Evolutionary conservation across 2,329 filamentous ascomycete genomes (phyloP), one percentile per base, ranked within the genome.

Genomic region (Hymenoscyphus fructigenus): DNA sequence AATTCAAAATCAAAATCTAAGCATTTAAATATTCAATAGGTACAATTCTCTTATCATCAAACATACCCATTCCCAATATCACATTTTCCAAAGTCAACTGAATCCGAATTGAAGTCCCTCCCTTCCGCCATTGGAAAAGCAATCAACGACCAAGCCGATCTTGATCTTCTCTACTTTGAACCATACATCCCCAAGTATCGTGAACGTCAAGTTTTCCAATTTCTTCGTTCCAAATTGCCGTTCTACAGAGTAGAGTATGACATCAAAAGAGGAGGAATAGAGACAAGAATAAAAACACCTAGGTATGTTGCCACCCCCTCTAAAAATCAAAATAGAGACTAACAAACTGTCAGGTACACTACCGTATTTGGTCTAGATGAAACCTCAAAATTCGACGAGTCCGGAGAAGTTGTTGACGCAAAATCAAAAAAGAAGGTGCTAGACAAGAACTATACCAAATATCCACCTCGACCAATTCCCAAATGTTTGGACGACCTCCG

Each of bases 221-320:
- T 92, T 72, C 81, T 94, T 1, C 85, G 91, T 1, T 77, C 81
- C n/a, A 83, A 90, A 66, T 77, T 94, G 1, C 89, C 89, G 9
- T 93, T 93, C 77, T 92, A 93, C 72, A 84, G 89, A 61, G 90
- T 93, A 3, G 83, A 87, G 70, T 93, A 93, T 72, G 86, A 82
- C 36, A 91, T 93, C 71, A 88, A 86, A 62, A 84, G 91, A 7
- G 86, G 86, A 2, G 83, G 85, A 0, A 76, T 84, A 1, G 83
- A 88, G 62, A 89, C 87, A 0, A 80, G 84, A 26, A 87, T 93
- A 73, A 77, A 76, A 53, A 86, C 82, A 5, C 83, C 82, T 44
- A 79, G 82, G 79, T 81, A 71, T 60, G 69, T 65, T 5, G 9
- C 15, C n/a, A 29, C 12, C 17, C n/a, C n/a, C n/a, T n/a, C n/a